Conservation (phyloP, 352 stramenopile genomes). For the Phytophthora sp. region DNA sequence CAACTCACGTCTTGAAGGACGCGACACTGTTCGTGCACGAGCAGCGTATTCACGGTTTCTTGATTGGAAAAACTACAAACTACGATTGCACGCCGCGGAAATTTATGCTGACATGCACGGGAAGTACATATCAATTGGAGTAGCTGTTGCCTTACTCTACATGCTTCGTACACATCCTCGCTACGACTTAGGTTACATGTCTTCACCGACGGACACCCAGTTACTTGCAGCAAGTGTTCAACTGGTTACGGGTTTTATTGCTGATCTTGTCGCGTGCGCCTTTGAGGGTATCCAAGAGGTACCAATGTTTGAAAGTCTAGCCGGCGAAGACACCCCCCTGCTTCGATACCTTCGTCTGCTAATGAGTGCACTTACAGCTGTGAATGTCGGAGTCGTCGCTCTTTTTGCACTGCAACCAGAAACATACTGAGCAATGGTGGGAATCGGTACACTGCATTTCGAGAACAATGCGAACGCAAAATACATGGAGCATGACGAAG, state of each 20-base stretch:
- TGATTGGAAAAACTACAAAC: conserved; percentile 46
- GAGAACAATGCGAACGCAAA: neutral
- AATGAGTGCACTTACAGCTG: conserved; percentile 21
- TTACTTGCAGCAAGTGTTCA: conserved; percentile 8
- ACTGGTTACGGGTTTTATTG: conserved; percentile 23
- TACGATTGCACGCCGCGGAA: conserved; percentile 40
- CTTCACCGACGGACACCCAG: conserved; percentile 4
- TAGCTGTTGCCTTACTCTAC: conserved; percentile 28
- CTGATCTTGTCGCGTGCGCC: conserved; percentile 40
- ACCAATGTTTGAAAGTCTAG: conserved; percentile 41
- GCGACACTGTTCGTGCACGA: conserved; percentile 25
- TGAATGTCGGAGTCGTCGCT: conserved; percentile 36
- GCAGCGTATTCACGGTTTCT: conserved; percentile 43
- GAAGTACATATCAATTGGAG: conserved; percentile 50
- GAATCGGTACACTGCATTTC: no score
- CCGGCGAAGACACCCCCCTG: conserved; percentile 28
- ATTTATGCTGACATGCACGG: conserved; percentile 52
- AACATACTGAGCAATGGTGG: neutral
- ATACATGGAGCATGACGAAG: neutral
- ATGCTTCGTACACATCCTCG: conserved; percentile 29
- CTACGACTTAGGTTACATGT: conserved; percentile 15
- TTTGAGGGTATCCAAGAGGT: conserved; percentile 48
- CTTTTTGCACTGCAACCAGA: conserved; percentile 6
- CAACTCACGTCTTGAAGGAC: conserved; percentile 34
- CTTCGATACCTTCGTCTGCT: conserved; percentile 31